A percentile compares a stretch with the other conserved stretches of the same genome.
Evolutionary conservation across 1,284 basidiomycete species (phyloP).

Genomic region (Microbotryum scabiosae): DNA sequence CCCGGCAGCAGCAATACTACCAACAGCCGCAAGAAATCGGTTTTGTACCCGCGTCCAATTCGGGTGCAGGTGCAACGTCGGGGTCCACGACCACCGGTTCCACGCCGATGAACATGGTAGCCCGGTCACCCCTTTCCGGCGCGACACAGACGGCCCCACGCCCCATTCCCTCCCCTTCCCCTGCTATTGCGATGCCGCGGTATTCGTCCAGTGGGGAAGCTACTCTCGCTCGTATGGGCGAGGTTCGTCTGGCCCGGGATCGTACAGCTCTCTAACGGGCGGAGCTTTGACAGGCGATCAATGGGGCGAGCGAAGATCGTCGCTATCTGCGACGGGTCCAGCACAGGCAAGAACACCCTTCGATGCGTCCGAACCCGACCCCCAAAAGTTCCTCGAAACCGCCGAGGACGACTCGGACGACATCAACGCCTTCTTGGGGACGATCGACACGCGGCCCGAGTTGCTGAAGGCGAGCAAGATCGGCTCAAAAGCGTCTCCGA

Average conservation of each 20-base stretch:
- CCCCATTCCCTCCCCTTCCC: background rate
- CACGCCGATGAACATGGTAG: background rate
- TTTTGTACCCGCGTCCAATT: too few relatives aligned
- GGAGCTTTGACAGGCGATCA: background rate
- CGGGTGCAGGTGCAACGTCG: background rate
- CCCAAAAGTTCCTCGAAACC: slow-evolving; percentile 12
- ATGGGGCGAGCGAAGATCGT: background rate
- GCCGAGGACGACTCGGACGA: slow-evolving; percentile 28
- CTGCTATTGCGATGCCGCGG: slow-evolving; percentile 7
- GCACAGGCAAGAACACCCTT: background rate
- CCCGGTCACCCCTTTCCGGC: background rate
- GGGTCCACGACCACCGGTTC: background rate
- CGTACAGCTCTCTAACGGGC: background rate
- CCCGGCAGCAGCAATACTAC: too few relatives aligned
- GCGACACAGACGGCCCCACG: background rate
- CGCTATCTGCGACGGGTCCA: background rate
- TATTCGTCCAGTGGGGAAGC: background rate
- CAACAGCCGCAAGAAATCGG: too few relatives aligned
- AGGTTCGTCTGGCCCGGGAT: background rate
- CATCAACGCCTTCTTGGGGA: slow-evolving; percentile 30
- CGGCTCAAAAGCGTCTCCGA: background rate
- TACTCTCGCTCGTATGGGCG: slow-evolving; percentile 13
- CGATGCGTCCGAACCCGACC: slow-evolving; percentile 7
- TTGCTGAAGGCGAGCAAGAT: slow-evolving; percentile 2
- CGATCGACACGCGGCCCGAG: slow-evolving; percentile 32